Percentiles rank a stretch among this genome's conserved stretches.
Evolutionary conservation across 2,329 filamentous ascomycete species (phyloP).

Genomic region (Sporothrix pseudoabietina): DNA sequence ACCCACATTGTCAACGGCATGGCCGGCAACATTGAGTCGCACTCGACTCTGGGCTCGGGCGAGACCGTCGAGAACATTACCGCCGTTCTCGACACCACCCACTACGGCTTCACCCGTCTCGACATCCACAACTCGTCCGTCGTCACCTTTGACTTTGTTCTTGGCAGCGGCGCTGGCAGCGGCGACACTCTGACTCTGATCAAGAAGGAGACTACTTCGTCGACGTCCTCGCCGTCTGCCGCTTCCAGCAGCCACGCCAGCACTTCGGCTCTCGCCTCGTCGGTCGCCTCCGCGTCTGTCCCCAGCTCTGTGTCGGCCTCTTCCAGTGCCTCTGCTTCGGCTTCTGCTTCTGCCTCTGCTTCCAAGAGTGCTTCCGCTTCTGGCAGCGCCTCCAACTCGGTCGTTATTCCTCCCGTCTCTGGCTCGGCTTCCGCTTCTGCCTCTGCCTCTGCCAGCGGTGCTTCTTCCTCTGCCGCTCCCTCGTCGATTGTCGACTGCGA

Average conservation of each 20-base stretch:
- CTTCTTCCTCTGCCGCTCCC: not conserved
- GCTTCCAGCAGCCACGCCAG: not conserved
- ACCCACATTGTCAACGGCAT: slow-evolving; percentile 56
- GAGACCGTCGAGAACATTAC: slow-evolving; percentile 47
- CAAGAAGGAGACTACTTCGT: slow-evolving; percentile 28
- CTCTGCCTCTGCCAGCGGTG: not conserved
- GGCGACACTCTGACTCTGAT: slow-evolving; percentile 44
- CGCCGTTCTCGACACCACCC: slow-evolving; percentile 47
- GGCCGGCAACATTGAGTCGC: slow-evolving; percentile 56
- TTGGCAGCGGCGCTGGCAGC: slow-evolving; percentile 45
- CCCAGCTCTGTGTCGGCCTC: not conserved
- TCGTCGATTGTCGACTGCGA: not conserved
- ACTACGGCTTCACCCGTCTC: slow-evolving; percentile 54
- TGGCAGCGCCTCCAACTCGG: not conserved
- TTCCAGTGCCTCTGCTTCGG: not conserved
- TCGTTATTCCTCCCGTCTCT: not conserved
- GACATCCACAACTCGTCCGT: slow-evolving; percentile 40
- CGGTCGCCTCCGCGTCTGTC: not conserved
- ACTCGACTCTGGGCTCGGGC: slow-evolving; percentile 45
- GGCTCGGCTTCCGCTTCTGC: not conserved
- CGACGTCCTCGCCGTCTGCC: not conserved
- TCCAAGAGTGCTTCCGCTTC: not conserved
- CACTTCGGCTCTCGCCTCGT: not conserved
- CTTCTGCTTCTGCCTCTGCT: not conserved
- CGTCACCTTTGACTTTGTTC: slow-evolving; percentile 43